Evolutionary conservation across 345 rosid species (phyloP), one percentile per base, ranked within the genome.

Genomic region (Populus tremula): DNA sequence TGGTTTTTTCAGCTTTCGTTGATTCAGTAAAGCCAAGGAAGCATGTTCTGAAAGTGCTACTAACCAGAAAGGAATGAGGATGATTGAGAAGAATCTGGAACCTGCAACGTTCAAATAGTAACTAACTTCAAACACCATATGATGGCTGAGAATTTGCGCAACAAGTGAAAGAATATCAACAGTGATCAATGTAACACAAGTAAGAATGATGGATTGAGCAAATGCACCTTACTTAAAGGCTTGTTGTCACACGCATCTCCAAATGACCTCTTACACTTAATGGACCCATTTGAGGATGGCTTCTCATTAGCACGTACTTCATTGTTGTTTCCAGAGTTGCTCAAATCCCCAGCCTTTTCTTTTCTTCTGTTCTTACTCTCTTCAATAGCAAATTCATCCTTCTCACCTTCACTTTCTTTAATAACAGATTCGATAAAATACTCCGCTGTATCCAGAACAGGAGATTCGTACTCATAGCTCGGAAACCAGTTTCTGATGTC

Each of bases 381-480:
- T 38, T 69, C 62, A 69, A 11, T 36, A 73, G 23, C 59, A 71
- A 73, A 36, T 27, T 36, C 82, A 76, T 78, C 83, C 63, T 82
- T 35, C 71, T 16, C 73, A 36, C 54, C 31, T 70, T 84, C 87
- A 66, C 78, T 84, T 64, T 80, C 90, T 50, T 75, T 63, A 43
- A 36, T 47, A 67, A 70, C 62, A 25, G 71, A 82, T 47, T 76
- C 83, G 76, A 38, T 36, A 71, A 82, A 64, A 76, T 75, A 86
- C 72, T 85, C 90, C 64, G 64, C 69, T 2, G 88, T 81, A 79
- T 85, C 88, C 64, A 88, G 71, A 64, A 80, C 64, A 23, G 89
- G 89, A 9, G 96, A 90, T 43, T 92, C 91, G 73, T 86, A 88
- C 38, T 67, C 87, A 79, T 88, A 92, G 80, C 91, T 90, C 2